phyloP scores from a whole-genome alignment of 202 grass and related monocot species.

The Elaeis oleifera region DNA sequence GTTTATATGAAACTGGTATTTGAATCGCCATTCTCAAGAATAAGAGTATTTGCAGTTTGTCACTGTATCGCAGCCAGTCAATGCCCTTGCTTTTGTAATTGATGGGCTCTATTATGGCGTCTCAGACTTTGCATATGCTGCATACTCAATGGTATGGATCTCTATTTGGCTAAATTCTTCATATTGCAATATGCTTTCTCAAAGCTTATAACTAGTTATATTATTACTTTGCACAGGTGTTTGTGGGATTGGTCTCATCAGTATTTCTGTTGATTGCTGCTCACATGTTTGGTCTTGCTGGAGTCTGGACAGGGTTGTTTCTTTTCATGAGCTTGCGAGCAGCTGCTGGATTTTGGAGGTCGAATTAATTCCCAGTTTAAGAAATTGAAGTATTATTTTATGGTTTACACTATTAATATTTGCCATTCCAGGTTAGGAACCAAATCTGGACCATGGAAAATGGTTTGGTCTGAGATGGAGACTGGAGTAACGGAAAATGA shows the following conservation, averaged over 20 bases:
- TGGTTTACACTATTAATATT: constrained; percentile 1
- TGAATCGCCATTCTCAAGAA: neutral
- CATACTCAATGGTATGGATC: constrained; percentile 58
- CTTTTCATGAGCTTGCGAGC: constrained; percentile 74
- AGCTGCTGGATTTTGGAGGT: constrained; percentile 65
- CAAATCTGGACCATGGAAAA: constrained; percentile 61
- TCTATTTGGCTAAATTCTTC: constrained; percentile 3
- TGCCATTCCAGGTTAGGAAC: constrained; percentile 46
- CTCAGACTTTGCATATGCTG: constrained; percentile 80
- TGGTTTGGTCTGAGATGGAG: constrained; percentile 32
- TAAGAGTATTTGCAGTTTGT: constrained; percentile 57
- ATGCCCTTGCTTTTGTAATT: constrained; percentile 66
- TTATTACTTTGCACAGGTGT: constrained; percentile 32
- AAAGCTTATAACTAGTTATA: neutral
- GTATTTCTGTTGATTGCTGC: constrained; percentile 39
- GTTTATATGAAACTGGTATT: neutral
- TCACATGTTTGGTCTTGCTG: constrained; percentile 65
- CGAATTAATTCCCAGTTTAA: constrained; percentile 3
- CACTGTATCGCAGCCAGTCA: constrained; percentile 62
- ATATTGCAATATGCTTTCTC: neutral
- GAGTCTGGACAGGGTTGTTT: constrained; percentile 65
- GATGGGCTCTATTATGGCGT: constrained; percentile 85
- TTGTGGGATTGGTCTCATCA: constrained; percentile 45
- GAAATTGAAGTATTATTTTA: neutral
- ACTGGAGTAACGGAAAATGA: no score